Conservation (phyloP, 495 filamentous ascomycete genomes). For the Tuber microsphaerosporum region DNA sequence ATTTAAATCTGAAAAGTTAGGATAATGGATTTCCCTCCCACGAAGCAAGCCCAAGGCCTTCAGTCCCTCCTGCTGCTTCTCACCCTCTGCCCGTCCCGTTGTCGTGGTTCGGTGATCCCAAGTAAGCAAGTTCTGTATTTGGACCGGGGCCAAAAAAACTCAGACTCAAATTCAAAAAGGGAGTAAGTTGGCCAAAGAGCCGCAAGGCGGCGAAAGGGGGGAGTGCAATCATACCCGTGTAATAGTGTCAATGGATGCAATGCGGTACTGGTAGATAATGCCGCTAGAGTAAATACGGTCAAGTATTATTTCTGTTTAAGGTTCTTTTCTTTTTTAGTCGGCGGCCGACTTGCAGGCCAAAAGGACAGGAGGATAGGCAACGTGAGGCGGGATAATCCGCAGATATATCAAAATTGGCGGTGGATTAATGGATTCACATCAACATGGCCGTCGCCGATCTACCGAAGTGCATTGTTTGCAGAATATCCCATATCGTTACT, state of each 20-base stretch:
- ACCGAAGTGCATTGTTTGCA: slow-evolving; percentile 27
- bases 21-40: slow-evolving; percentile 17
- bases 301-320: slow-evolving; percentile 21
- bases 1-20: slow-evolving; percentile 26
- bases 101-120: background rate
- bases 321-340: slow-evolving; percentile 20
- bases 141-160: background rate
- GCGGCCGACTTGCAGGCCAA: slow-evolving; percentile 19
- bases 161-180: background rate
- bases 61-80: background rate
- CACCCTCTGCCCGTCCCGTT: background rate
- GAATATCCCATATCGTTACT: slow-evolving; percentile 30
- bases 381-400: slow-evolving; percentile 18
- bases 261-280: too few relatives aligned
- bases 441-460: slow-evolving; percentile 27
- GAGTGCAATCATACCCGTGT: background rate
- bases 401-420: slow-evolving; percentile 36
- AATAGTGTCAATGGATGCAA: background rate
- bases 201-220: background rate
- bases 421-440: slow-evolving; percentile 33
- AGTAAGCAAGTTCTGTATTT: background rate
- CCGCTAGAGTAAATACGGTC: slow-evolving; percentile 3
- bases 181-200: background rate
- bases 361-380: background rate
- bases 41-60: slow-evolving; percentile 10